phyloP scores from a whole-genome alignment of 768 basidiomycete species.

The Boletales sp. region DNA sequence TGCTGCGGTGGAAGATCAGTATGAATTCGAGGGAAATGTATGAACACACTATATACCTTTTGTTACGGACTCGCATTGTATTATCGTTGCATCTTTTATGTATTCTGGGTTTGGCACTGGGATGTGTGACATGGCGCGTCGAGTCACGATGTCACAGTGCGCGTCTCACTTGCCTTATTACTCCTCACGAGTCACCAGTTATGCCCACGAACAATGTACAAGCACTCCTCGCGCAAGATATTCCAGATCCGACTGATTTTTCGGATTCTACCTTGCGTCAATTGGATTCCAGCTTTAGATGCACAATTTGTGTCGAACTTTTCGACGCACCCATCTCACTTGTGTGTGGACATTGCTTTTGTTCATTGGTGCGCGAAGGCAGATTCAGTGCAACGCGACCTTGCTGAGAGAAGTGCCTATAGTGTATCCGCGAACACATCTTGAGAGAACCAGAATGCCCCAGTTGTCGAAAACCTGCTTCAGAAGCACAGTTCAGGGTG shows the following conservation, averaged over 20 bases:
- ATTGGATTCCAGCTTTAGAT: constrained; percentile 65
- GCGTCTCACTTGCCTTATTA: constrained; percentile 2
- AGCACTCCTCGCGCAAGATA: constrained; percentile 30
- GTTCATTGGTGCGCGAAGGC: constrained; percentile 57
- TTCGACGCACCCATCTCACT: constrained; percentile 73
- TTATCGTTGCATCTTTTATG: constrained; percentile 10
- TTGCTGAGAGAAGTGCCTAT: constrained; percentile 5
- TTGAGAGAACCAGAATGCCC: constrained; percentile 67
- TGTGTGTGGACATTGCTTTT: constrained; percentile 78
- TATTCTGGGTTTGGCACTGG: background rate
- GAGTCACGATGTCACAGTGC: constrained; percentile 22
- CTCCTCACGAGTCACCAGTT: background rate
- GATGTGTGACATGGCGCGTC: constrained; percentile 20
- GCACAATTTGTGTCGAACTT: constrained; percentile 73
- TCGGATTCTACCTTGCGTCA: constrained; percentile 53
- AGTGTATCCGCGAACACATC: constrained; percentile 72
- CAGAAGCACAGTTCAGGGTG: constrained; percentile 61
- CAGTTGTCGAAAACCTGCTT: constrained; percentile 54
- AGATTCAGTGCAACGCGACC: background rate
- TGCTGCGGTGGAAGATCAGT: constrained; percentile 36
- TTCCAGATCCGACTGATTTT: constrained; percentile 72
- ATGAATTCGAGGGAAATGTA: constrained; percentile 41
- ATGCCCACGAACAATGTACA: constrained; percentile 31
- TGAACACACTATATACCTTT: constrained; percentile 15
- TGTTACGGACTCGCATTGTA: constrained; percentile 20